Evolutionary conservation across 768 basidiomycete species (phyloP), one percentile per base, ranked within the genome.

Genomic region (Brasilioporus rufonigricans): DNA sequence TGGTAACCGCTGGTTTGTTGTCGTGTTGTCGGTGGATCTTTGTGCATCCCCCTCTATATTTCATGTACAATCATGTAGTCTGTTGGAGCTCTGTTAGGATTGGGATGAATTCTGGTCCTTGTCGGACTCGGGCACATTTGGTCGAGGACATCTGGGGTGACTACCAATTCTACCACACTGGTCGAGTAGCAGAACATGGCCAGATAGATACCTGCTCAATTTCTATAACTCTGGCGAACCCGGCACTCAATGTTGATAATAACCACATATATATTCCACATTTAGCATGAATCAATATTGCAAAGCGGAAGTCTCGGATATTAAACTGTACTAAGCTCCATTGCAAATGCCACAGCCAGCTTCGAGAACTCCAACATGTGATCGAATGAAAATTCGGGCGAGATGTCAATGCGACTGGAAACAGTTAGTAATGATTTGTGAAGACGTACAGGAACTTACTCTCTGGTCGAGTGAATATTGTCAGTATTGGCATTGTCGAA

Each of bases 331-430:
- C 83, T 83, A 29, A 92, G 77, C 68, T 92, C 91, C 58, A 91
- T 80, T 11, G 83, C 88, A 66, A 87, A 89, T 1, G 87, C 89
- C 26, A 88, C 84, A 35, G 86, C 87, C 50, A 93, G 75, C 75
- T 92, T 92, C 47, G 89, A 89, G 72, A 93, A 93, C 72, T 93
- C 86, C 52, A 89, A 63, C 90, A 95, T 92, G 69, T 98, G 94
- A 6, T 76, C 71, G 69, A 96, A 98, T 65, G 86, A 89, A 73
- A 97, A 97, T 70, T 96, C 94, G 21, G 83, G 75, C 12, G 91
- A 91, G 55, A 91, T 77, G 67, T 95, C 90, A 52, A 89, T 89
- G 48, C 88, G 88, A 68, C 91, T 92, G 33, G 24, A 41, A 52
- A 50, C 45, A 56, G 63, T 64, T 55, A 72, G 56, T 16, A 29